phyloP scores from a whole-genome alignment of 164 flowering plant genomes.

The Magnolia changhungtana region DNA sequence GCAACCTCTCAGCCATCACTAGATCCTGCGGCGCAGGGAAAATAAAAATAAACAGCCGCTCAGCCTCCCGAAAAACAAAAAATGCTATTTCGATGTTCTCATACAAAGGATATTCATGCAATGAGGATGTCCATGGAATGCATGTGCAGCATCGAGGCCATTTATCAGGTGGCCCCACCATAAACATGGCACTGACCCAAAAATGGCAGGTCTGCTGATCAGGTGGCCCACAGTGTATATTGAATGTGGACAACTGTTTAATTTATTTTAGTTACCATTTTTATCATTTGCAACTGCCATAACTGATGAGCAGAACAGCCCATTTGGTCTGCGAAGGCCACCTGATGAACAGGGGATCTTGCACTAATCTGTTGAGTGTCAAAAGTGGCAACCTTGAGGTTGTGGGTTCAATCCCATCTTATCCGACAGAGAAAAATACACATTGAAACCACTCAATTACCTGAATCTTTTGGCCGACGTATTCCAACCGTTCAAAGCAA shows the following conservation, averaged over 20 bases:
- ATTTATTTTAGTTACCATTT: neutral
- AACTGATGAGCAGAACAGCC: too few relatives aligned
- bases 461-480: slow-evolving; percentile 98
- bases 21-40: slow-evolving; percentile 53
- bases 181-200: neutral
- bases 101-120: neutral
- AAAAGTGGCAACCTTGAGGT: neutral
- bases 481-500: slow-evolving; percentile 86
- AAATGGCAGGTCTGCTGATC: neutral
- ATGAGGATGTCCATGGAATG: neutral
- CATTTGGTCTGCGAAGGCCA: too few relatives aligned
- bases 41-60: neutral
- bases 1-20: slow-evolving; percentile 89
- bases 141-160: neutral
- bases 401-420: neutral
- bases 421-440: neutral
- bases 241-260: neutral
- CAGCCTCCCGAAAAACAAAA: neutral
- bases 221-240: neutral
- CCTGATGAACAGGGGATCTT: too few relatives aligned
- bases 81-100: neutral
- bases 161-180: neutral
- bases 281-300: neutral
- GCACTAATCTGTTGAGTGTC: too few relatives aligned
- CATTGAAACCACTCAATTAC: slow-evolving; percentile 27